These are phyloP conservation scores for Polytrichum commune DNA, from an alignment of 225 moss, liverwort and hornwort genomes.

Conservation along the genomic window DNA sequence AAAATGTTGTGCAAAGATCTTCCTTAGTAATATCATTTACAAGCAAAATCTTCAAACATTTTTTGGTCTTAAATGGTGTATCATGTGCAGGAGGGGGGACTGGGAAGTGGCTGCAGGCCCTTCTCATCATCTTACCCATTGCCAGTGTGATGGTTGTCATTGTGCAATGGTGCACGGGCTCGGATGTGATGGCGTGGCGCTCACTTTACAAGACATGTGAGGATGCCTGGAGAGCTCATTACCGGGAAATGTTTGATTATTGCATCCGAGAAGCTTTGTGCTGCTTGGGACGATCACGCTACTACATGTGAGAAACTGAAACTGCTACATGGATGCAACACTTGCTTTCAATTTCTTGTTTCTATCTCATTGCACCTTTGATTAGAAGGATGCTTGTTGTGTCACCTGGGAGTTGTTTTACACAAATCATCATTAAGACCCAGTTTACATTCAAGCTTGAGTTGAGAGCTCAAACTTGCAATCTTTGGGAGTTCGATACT, in stretches of 20 bases:
- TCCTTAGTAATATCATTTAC: too few relatives aligned
- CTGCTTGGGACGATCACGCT: slow-evolving; percentile 72
- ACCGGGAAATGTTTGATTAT: slow-evolving; percentile 84
- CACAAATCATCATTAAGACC: too few relatives aligned
- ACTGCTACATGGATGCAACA: too few relatives aligned
- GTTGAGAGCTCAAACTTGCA: too few relatives aligned
- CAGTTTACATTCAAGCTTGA: too few relatives aligned
- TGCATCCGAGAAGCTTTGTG: slow-evolving; percentile 90
- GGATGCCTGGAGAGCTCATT: slow-evolving; percentile 89
- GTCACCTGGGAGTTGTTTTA: too few relatives aligned
- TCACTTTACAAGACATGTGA: slow-evolving; percentile 65
- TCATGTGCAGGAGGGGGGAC: slow-evolving; percentile 14
- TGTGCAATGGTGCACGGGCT: slow-evolving; percentile 73
- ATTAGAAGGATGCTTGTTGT: too few relatives aligned
- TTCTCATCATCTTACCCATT: slow-evolving; percentile 49
- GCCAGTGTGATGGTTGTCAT: slow-evolving; percentile 42
- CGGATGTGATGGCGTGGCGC: slow-evolving; percentile 87
- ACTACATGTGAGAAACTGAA: slow-evolving; percentile 11
- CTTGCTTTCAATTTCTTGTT: too few relatives aligned
- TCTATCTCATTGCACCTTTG: too few relatives aligned
- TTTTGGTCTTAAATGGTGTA: background rate
- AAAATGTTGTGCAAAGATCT: background rate
- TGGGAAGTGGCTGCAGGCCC: slow-evolving; percentile 23
- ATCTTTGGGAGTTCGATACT: too few relatives aligned
- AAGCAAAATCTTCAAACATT: too few relatives aligned